Conservation (phyloP, 1,139 yeast genomes). For the Suhomyces yuchorum region DNA sequence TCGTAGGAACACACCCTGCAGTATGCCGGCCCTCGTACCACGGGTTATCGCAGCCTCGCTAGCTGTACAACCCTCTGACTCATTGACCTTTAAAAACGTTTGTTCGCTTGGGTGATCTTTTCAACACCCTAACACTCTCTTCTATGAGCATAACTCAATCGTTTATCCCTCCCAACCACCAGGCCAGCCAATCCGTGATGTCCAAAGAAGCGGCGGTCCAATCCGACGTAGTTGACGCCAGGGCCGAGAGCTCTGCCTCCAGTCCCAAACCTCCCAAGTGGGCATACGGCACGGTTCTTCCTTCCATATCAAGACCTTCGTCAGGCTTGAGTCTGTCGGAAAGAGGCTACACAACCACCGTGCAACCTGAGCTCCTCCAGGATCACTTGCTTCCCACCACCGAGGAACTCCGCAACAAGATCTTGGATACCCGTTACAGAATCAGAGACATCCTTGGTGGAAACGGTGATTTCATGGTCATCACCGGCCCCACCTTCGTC, state of each 20-base stretch:
- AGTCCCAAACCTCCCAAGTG: constrained; percentile 8
- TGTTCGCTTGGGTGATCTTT: not conserved
- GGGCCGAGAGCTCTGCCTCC: not conserved
- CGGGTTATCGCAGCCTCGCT: not conserved
- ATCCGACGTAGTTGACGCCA: not conserved
- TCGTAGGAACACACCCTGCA: no score
- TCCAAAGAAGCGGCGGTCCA: constrained; percentile 4
- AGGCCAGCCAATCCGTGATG: not conserved
- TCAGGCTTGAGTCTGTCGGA: constrained; percentile 30
- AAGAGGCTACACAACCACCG: constrained; percentile 22
- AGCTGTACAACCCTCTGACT: not conserved
- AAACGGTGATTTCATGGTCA: constrained; percentile 27
- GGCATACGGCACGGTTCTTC: constrained; percentile 9
- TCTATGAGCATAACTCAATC: not conserved
- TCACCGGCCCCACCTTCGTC: constrained; percentile 43
- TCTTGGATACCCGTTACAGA: constrained; percentile 26
- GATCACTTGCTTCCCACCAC: constrained; percentile 41
- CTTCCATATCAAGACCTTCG: constrained; percentile 11
- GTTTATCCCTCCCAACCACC: not conserved
- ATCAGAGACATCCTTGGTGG: constrained; percentile 19
- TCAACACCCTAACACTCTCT: not conserved
- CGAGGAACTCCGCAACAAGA: constrained; percentile 27
- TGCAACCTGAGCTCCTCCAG: constrained; percentile 49
- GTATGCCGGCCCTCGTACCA: not conserved
- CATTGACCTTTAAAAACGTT: not conserved